Conservation (phyloP, 225 moss, liverwort and hornwort species). For the Pseudoscleropodium purum region DNA sequence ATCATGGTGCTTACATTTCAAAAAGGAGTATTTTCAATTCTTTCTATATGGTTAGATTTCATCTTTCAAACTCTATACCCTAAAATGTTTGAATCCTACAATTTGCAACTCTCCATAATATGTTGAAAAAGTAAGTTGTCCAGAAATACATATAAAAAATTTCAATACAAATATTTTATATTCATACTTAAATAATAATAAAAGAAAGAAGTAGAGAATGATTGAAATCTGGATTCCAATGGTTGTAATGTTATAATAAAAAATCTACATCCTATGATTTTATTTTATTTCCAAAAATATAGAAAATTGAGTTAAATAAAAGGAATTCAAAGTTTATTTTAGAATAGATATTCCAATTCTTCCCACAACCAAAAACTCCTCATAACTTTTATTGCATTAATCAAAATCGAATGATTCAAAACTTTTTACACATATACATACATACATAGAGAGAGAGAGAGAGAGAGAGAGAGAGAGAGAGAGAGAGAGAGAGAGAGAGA, state of each 20-base stretch:
- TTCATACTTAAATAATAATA: not conserved
- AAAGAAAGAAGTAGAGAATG: not conserved
- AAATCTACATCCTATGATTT: not conserved
- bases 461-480: too few relatives aligned
- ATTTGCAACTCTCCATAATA: not conserved
- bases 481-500: too few relatives aligned
- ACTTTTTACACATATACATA: fast-evolving
- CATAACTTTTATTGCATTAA: not conserved
- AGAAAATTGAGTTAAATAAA: not conserved
- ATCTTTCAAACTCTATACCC: not conserved
- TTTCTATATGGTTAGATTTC: not conserved
- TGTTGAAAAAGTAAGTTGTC: not conserved
- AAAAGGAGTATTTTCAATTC: not conserved
- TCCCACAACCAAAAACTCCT: fast-evolving
- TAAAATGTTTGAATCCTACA: not conserved
- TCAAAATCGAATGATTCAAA: not conserved
- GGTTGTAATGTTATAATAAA: not conserved
- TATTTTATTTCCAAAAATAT: too few relatives aligned
- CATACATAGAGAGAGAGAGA: too few relatives aligned
- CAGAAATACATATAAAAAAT: not conserved
- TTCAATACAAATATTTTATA: not conserved
- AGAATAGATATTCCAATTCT: not conserved
- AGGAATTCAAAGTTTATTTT: not conserved
- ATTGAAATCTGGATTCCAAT: not conserved
- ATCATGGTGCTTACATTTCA: not conserved